These are phyloP conservation scores for Populus euphratica DNA, from an alignment of 345 rosid genomes.

Conservation along the genomic window DNA sequence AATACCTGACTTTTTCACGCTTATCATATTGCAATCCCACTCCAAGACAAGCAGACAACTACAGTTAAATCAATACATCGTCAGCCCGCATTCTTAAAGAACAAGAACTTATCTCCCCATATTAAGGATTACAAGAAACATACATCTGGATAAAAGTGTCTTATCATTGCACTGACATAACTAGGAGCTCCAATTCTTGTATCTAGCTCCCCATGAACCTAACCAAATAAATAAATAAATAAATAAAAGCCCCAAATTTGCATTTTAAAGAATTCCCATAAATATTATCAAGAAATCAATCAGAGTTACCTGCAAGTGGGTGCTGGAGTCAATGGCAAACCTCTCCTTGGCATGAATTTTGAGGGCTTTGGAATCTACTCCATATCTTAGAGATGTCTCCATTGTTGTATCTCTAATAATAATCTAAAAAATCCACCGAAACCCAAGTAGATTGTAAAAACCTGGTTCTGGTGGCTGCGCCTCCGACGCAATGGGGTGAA, in stretches of 20 bases:
- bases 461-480: background rate
- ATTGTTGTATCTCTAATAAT: conserved; percentile 19
- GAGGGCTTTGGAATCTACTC: conserved; percentile 54
- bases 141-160: conserved; percentile 68
- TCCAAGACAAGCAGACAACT: conserved; percentile 64
- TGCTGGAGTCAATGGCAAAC: conserved; percentile 51
- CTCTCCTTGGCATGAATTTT: conserved; percentile 88
- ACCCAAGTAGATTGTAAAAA: background rate
- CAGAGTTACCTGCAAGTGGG: conserved; percentile 63
- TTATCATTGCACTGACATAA: conserved; percentile 57
- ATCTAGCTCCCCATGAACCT: conserved; percentile 92
- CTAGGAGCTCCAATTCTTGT: conserved; percentile 65
- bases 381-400: conserved; percentile 84
- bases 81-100: background rate
- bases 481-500: background rate
- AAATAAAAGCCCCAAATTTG: background rate
- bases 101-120: background rate
- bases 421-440: background rate
- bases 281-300: background rate
- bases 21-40: conserved; percentile 70
- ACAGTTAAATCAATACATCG: background rate
- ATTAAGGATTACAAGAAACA: conserved; percentile 11
- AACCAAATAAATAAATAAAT: conserved; percentile 4
- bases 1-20: conserved; percentile 60
- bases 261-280: background rate